Percentiles rank a stretch among this genome's conserved stretches.
Conservation (phyloP, 257 asterid genomes). For the Solanum chilense region DNA sequence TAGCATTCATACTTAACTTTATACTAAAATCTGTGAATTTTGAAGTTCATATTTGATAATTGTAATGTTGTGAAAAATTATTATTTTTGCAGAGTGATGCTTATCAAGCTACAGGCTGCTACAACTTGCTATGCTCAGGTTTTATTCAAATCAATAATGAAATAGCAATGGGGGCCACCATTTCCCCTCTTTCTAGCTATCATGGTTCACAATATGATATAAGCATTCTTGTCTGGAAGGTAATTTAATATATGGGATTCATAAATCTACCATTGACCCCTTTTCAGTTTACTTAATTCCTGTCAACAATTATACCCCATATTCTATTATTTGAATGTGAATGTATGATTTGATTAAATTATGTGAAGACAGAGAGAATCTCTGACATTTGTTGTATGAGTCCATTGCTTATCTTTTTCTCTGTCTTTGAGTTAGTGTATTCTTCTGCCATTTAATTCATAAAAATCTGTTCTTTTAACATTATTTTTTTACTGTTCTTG, state of each 20-base stretch:
- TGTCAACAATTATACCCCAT: neutral
- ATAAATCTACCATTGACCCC: no score
- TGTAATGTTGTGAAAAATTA: neutral
- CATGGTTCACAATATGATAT: slow-evolving; percentile 60
- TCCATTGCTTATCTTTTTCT: slow-evolving; percentile 11
- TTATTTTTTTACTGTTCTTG: neutral
- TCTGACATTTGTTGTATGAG: slow-evolving; percentile 25
- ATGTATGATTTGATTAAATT: neutral
- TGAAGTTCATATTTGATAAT: slow-evolving; percentile 5
- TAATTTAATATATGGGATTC: neutral
- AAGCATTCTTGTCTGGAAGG: slow-evolving; percentile 91
- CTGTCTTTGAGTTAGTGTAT: slow-evolving; percentile 12
- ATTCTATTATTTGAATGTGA: neutral
- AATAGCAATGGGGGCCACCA: slow-evolving; percentile 83
- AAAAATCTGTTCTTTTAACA: neutral
- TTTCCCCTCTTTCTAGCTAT: slow-evolving; percentile 53
- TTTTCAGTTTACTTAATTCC: neutral
- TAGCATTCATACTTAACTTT: slow-evolving; percentile 9
- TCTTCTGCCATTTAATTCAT: neutral
- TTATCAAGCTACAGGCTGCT: slow-evolving; percentile 84
- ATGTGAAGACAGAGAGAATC: slow-evolving; percentile 20
- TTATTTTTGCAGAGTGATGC: slow-evolving; percentile 56
- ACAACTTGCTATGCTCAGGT: slow-evolving; percentile 76
- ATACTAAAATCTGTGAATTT: neutral
- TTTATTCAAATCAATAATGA: slow-evolving; percentile 66